These are phyloP conservation scores for Tulasnella calospora DNA, from an alignment of 768 basidiomycete species.

Conservation along the genomic window DNA sequence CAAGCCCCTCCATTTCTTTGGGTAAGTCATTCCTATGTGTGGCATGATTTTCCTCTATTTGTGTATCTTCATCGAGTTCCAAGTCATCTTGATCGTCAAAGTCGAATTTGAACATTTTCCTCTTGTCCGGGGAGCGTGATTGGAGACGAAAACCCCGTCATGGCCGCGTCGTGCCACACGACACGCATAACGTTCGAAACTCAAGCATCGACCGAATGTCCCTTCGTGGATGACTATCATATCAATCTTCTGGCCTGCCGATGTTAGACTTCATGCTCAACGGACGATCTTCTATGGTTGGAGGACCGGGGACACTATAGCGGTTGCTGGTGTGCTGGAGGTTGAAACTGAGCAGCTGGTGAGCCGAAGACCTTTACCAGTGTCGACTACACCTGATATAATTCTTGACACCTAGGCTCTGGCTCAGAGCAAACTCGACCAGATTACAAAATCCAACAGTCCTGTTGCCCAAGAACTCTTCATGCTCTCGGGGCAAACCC, in stretches of 20 bases:
- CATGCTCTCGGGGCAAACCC: neutral
- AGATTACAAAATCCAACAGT: neutral
- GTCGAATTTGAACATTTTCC: slow-evolving; percentile 68
- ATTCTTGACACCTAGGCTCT: neutral
- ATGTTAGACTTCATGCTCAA: neutral
- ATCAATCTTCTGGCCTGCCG: slow-evolving; percentile 13
- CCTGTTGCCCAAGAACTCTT: neutral
- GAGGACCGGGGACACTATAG: neutral
- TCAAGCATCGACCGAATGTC: neutral
- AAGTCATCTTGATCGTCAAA: slow-evolving; percentile 51
- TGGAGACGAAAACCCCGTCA: neutral
- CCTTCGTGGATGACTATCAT: slow-evolving; percentile 16
- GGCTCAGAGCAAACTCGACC: neutral
- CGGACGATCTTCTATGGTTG: slow-evolving; percentile 3
- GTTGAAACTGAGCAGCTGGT: neutral
- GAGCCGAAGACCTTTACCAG: neutral
- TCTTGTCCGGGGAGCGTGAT: neutral
- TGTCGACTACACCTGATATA: neutral
- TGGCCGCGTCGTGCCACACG: neutral
- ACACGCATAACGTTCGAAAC: neutral
- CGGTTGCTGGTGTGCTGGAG: neutral
- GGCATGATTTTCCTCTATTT: neutral
- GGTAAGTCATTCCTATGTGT: neutral
- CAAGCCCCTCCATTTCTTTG: neutral
- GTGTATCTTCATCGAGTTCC: neutral